phyloP scores from a whole-genome alignment of 148 eudicot species.

The Nepenthes gracilis region DNA sequence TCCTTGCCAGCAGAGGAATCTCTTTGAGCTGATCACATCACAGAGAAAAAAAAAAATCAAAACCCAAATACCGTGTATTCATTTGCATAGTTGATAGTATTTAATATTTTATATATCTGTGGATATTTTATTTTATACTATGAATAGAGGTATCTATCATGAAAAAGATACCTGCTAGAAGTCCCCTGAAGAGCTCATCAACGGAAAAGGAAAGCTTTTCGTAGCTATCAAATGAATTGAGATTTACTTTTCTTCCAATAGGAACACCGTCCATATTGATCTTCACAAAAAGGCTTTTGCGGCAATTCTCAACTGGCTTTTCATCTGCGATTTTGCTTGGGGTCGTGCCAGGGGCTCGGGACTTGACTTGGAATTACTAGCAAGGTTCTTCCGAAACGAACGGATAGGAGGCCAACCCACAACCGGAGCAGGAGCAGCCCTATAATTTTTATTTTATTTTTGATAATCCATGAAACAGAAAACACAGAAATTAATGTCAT shows the following conservation, averaged over 20 bases:
- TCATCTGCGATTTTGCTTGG: constrained; percentile 21
- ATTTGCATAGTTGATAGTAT: too few relatives aligned
- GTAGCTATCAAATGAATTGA: constrained; percentile 54
- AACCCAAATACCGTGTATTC: background rate
- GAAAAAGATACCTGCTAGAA: constrained; percentile 56
- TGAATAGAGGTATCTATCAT: too few relatives aligned
- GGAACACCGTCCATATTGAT: constrained; percentile 96
- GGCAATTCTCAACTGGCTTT: constrained; percentile 23
- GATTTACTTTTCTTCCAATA: constrained; percentile 91
- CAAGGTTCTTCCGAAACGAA: constrained; percentile 71
- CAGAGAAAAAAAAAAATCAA: constrained; percentile 9
- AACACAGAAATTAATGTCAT: background rate
- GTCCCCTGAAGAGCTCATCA: constrained; percentile 81
- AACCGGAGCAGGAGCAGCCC: constrained; percentile 80
- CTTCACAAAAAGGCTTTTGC: constrained; percentile 76
- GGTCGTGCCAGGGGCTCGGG: constrained; percentile 22
- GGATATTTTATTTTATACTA: too few relatives aligned
- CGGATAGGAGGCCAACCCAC: constrained; percentile 99
- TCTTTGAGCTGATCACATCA: constrained; percentile 43
- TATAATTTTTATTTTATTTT: constrained; percentile 6
- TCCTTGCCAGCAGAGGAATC: constrained; percentile 37
- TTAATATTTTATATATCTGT: too few relatives aligned
- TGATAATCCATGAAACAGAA: constrained; percentile 1
- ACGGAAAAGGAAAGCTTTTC: constrained; percentile 69
- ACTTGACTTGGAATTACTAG: constrained; percentile 30